phyloP scores from a whole-genome alignment of 176 grass and related monocot genomes.

The Musa beccarii region DNA sequence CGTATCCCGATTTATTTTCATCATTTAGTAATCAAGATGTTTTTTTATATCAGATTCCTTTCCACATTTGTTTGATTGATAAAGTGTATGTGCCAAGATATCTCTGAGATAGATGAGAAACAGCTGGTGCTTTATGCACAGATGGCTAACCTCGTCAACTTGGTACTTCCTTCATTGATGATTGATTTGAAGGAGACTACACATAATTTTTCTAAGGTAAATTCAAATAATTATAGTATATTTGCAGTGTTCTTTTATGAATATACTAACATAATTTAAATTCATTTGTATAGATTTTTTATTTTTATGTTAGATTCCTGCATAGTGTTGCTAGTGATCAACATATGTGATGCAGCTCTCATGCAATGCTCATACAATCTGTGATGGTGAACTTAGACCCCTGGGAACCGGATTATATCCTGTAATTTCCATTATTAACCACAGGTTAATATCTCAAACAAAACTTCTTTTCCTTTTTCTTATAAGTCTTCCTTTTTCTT shows the following conservation, averaged over 20 bases:
- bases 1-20: conserved; percentile 48
- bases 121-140: conserved; percentile 85
- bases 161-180: conserved; percentile 57
- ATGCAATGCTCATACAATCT: conserved; percentile 97
- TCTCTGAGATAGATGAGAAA: conserved; percentile 53
- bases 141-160: conserved; percentile 79
- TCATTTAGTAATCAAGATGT: not conserved
- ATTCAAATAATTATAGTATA: not conserved
- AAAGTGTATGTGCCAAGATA: conserved; percentile 40
- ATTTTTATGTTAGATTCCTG: conserved; percentile 8
- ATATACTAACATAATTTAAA: too few species aligned
- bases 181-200: conserved; percentile 72
- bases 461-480: conserved; percentile 17
- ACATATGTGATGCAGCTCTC: conserved; percentile 44
- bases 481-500: conserved; percentile 15
- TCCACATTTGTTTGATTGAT: conserved; percentile 22
- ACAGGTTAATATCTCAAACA: conserved; percentile 39
- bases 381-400: conserved; percentile 78
- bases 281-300: not conserved
- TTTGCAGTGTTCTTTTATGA: not conserved
- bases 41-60: not conserved
- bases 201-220: conserved; percentile 84
- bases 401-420: conserved; percentile 80
- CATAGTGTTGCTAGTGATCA: conserved; percentile 18
- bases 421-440: conserved; percentile 95